A percentile compares a stretch with the other conserved stretches of the same genome.
Evolutionary conservation across 1,139 yeast genomes (phyloP).

Genomic region (Meyerozyma guilliermondii): DNA sequence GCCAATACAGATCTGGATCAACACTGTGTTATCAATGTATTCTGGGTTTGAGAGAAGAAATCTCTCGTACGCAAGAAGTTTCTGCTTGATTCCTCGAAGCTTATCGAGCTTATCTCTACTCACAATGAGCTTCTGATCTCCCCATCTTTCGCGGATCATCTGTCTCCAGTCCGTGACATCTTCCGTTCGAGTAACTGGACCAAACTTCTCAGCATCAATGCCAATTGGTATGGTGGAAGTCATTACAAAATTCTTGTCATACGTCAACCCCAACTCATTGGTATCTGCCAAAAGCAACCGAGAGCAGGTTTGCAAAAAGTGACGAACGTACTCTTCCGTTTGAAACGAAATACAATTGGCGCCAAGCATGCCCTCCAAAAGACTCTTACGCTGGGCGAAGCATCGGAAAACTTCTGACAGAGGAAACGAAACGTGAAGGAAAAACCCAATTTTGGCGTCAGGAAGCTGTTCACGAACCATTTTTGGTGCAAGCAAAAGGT

Average conservation of each 20-base stretch:
- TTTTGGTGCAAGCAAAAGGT: slow-evolving; percentile 76
- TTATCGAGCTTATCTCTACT: slow-evolving; percentile 86
- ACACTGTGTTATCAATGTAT: slow-evolving; percentile 61
- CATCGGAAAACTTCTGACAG: slow-evolving; percentile 94
- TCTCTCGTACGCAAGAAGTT: slow-evolving; percentile 78
- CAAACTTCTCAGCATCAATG: slow-evolving; percentile 65
- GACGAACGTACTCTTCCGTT: slow-evolving; percentile 88
- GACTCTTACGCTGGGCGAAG: slow-evolving; percentile 75
- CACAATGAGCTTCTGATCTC: slow-evolving; percentile 63
- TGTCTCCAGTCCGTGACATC: slow-evolving; percentile 66
- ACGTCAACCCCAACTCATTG: slow-evolving; percentile 66
- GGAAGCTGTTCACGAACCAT: slow-evolving; percentile 79
- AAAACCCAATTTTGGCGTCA: slow-evolving; percentile 83
- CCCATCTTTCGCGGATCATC: slow-evolving; percentile 77
- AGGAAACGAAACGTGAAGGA: slow-evolving; percentile 91
- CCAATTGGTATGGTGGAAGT: slow-evolving; percentile 81
- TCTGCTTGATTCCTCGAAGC: slow-evolving; percentile 84
- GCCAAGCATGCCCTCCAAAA: slow-evolving; percentile 81
- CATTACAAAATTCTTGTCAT: slow-evolving; percentile 60
- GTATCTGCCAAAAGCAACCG: slow-evolving; percentile 80
- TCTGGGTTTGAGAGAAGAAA: slow-evolving; percentile 70
- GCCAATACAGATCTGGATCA: slow-evolving; percentile 77
- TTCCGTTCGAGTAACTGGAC: slow-evolving; percentile 40
- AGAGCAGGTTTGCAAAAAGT: slow-evolving; percentile 87
- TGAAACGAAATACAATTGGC: slow-evolving; percentile 88